Evolutionary conservation across 2,329 filamentous ascomycete genomes (phyloP).

Genomic region (Aspergillus sp.): DNA sequence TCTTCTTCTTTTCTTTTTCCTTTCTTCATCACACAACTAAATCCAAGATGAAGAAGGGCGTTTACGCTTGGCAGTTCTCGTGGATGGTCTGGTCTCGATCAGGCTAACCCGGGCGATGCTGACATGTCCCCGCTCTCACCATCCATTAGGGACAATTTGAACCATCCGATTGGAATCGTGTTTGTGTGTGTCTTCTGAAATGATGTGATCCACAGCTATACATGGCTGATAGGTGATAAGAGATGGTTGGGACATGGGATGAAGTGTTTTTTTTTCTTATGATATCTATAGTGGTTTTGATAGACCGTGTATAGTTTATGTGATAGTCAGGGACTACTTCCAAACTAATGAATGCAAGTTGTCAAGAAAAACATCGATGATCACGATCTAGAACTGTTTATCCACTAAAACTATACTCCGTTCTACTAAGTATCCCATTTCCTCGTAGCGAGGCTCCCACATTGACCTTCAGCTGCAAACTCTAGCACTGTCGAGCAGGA

Average conservation of each 20-base stretch:
- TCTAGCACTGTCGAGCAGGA: not conserved
- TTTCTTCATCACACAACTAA: slow-evolving; percentile 45
- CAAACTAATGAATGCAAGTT: not conserved
- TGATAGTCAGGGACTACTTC: no score
- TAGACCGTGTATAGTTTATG: no score
- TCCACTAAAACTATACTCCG: not conserved
- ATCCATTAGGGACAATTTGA: slow-evolving; percentile 37
- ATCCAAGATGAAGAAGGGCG: slow-evolving; percentile 45
- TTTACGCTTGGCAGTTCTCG: slow-evolving; percentile 40
- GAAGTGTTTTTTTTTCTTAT: no score
- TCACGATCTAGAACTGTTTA: not conserved
- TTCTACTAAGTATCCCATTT: not conserved
- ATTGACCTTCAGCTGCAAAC: no score
- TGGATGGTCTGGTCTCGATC: slow-evolving; percentile 29
- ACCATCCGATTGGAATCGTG: slow-evolving; percentile 40
- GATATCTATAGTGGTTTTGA: no score
- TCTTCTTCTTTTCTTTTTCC: slow-evolving; percentile 19
- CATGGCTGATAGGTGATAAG: no score
- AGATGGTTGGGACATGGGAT: not conserved
- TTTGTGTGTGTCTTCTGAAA: slow-evolving; percentile 17
- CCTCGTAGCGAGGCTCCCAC: no score
- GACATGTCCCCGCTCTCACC: slow-evolving; percentile 41
- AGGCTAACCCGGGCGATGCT: slow-evolving; percentile 41
- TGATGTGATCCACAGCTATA: no score
- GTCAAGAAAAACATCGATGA: not conserved